These are phyloP conservation scores for Fusarium fracticaudum DNA, from an alignment of 2,329 filamentous ascomycete species.

Conservation along the genomic window DNA sequence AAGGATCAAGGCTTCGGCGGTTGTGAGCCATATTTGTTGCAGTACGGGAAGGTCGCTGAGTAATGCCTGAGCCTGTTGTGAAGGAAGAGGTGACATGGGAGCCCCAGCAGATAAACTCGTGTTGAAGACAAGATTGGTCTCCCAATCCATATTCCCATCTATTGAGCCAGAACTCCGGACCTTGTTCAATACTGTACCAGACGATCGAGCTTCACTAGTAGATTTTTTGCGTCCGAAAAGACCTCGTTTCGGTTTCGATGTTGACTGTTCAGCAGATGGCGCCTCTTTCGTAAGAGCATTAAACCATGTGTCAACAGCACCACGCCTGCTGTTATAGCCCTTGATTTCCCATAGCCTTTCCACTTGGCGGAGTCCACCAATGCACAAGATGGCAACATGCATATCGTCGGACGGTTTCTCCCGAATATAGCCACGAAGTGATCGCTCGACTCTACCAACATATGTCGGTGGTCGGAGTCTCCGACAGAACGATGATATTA, in stretches of 20 bases:
- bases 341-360: slow-evolving; percentile 73
- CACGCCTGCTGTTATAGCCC: slow-evolving; percentile 69
- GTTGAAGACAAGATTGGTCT: slow-evolving; percentile 61
- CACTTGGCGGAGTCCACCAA: slow-evolving; percentile 71
- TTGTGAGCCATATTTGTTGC: slow-evolving; percentile 70
- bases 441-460: slow-evolving; percentile 69
- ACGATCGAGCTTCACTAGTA: slow-evolving; percentile 45
- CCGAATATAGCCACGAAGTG: slow-evolving; percentile 70
- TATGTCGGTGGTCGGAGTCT: slow-evolving; percentile 71
- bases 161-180: slow-evolving; percentile 45
- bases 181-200: slow-evolving; percentile 39
- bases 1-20: slow-evolving; percentile 70
- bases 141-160: slow-evolving; percentile 44
- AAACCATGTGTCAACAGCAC: slow-evolving; percentile 70
- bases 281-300: slow-evolving; percentile 58
- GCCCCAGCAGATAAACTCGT: slow-evolving; percentile 69
- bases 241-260: slow-evolving; percentile 61
- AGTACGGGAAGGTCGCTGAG: slow-evolving; percentile 66
- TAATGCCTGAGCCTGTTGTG: slow-evolving; percentile 60
- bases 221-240: slow-evolving; percentile 69
- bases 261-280: slow-evolving; percentile 47
- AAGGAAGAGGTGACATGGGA: slow-evolving; percentile 66
- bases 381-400: slow-evolving; percentile 67
- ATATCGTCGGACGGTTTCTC: slow-evolving; percentile 71
- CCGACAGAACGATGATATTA: slow-evolving; percentile 71